Evolutionary conservation across 495 filamentous ascomycete genomes (phyloP), one percentile per base, ranked within the genome.

Genomic region (Umbilicaria muhlenbergii): DNA sequence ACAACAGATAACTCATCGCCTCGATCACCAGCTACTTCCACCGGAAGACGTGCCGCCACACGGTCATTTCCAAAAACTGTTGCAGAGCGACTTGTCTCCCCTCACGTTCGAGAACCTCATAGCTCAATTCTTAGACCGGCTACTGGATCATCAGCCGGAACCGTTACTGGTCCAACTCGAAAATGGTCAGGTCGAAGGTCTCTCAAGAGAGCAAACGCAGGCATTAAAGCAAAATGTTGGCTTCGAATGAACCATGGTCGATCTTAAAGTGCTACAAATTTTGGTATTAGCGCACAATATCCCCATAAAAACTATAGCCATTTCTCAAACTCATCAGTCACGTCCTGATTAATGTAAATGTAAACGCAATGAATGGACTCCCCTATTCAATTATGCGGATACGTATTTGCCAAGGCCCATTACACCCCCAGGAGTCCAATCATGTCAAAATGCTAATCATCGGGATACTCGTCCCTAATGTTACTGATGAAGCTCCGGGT

Each of bases 401-500:
- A n/a, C n/a, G n/a, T n/a, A n/a, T n/a, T n/a, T n/a, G n/a, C n/a
- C n/a, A n/a, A n/a, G n/a, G n/a, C 14, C 19, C 12, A 42, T 6
- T 17, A 14, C 3, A 16, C n/a, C 24, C 24, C 5, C 24, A 28
- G 24, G 1, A 28, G 6, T 28, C 24, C 5, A 10, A 28, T 6
- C 8, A 1, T 28, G 6, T 28, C 24, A 34, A 34, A 42, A 6
- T 18, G 34, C 35, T 46, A 94, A 61, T 88, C 84, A 55, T 92
- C 81, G 1, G 88, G 88, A 59, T 86, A 95, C 49, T 85, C 77
- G 50, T 91, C 86, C 52, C 58, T 66, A 17, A 94, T 69, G 58
- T 95, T 96, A 50, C 85, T 91, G 5, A 94, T 69, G 66, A 98
- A 98, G 2, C 61, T 65, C 41, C 71, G 67, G 0, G 54, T 64